These are phyloP conservation scores for Flaveria sonorensis DNA, from an alignment of 129 eudicot species.

Conservation along the genomic window DNA sequence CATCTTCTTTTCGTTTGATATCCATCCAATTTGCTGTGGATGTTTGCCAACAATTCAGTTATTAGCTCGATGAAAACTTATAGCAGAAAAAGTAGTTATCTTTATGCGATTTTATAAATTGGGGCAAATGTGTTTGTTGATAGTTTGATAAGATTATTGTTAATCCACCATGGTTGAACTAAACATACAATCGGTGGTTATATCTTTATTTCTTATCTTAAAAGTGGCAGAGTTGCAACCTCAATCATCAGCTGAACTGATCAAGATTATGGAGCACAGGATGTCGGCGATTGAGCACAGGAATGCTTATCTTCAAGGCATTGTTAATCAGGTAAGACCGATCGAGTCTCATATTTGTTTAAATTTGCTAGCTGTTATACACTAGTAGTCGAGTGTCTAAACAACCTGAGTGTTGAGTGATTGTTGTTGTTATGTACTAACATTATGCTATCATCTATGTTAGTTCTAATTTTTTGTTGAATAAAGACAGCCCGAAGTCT, in stretches of 20 bases:
- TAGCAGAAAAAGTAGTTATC: not conserved
- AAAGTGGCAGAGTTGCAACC: conserved; percentile 47
- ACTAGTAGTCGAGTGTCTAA: not conserved
- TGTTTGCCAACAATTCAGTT: not conserved
- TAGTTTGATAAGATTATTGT: not conserved
- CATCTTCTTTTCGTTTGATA: too few relatives aligned
- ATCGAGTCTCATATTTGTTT: conserved; percentile 6
- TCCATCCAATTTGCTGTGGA: too few relatives aligned
- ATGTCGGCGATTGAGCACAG: conserved; percentile 66
- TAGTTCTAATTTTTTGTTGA: conserved; percentile 28
- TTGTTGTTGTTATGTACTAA: conserved; percentile 7
- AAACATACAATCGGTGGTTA: not conserved
- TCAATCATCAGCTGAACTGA: conserved; percentile 61
- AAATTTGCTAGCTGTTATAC: not conserved
- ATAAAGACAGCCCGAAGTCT: conserved; percentile 82
- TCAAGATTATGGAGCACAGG: conserved; percentile 77
- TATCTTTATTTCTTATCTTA: conserved; percentile 10
- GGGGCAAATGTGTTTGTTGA: conserved; percentile 3
- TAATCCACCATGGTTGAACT: not conserved
- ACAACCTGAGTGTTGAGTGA: not conserved
- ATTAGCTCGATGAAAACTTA: not conserved
- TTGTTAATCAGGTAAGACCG: conserved; percentile 60
- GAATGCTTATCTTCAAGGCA: conserved; percentile 54
- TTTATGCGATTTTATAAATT: not conserved
- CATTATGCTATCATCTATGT: conserved; percentile 14